Percentiles rank a stretch among this genome's conserved stretches.
These are phyloP conservation scores for Calonectria pauciramosa DNA, from an alignment of 2,329 filamentous ascomycete species.

Conservation along the genomic window DNA sequence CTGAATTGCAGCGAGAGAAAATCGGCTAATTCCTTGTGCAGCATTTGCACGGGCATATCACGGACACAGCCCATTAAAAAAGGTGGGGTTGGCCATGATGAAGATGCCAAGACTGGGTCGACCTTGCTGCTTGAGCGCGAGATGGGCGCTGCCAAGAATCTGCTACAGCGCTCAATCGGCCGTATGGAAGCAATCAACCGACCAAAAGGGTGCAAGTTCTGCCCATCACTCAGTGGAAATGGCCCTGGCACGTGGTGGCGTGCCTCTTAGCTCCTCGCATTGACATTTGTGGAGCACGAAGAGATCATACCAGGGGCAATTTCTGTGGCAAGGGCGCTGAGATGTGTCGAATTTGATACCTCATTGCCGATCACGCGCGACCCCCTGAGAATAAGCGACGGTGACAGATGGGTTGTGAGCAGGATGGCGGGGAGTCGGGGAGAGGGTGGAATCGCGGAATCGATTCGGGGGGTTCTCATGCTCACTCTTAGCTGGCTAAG, in stretches of 20 bases:
- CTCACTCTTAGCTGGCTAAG: not conserved
- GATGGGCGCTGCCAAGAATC: not conserved
- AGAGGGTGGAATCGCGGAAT: no score
- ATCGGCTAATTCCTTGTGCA: not conserved
- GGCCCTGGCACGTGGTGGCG: slow-evolving; percentile 1
- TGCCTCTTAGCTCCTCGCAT: not conserved
- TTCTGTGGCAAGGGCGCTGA: not conserved
- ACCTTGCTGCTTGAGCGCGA: not conserved
- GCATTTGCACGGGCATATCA: not conserved
- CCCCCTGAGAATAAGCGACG: not conserved
- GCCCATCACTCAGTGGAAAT: not conserved
- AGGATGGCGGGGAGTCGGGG: not conserved
- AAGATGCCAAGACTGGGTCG: not conserved
- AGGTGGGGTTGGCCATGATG: not conserved
- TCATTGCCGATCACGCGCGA: not conserved
- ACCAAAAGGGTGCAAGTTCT: not conserved
- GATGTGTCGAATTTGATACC: not conserved
- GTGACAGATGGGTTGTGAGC: not conserved
- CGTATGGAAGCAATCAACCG: not conserved
- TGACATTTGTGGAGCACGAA: not conserved
- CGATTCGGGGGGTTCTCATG: not conserved
- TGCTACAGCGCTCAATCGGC: not conserved
- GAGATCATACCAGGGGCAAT: not conserved
- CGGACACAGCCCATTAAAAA: not conserved
- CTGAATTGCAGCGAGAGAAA: not conserved